Base-by-base conservation (phyloP, 2,329 filamentous ascomycete species). In the Bipolaris cookei region DNA sequence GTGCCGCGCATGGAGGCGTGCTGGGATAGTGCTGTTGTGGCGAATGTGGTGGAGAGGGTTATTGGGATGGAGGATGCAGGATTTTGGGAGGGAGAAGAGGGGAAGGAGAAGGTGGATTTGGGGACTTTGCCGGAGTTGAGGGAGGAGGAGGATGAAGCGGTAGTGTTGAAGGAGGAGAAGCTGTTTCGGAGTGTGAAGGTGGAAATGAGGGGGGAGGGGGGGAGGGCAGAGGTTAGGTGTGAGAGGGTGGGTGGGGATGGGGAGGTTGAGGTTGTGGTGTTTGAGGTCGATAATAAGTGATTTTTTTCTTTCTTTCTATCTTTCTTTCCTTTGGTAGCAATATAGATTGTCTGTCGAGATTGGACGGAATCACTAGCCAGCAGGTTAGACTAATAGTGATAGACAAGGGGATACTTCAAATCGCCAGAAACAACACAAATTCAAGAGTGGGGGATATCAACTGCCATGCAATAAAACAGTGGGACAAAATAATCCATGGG, bases 1-100 rank as follows among this genome's bases (percentile, higher is more conserved):
- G 54, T 62, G 1, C 59, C 65, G 2, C 74, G 79, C 39, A 70
- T 74, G 18, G 79, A 82, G 62, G 78, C 77, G 0, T 72, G 81
- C 3, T 83, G 80, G 79, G 76, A 80, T 52, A 56, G 55, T 8
- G 16, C 51, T 16, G 25, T 60, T 7, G 48, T 47, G 6, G 48
- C 45, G 0, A 51, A 50, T 30, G 51, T 65, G 10, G 61, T 52
- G 4, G 35, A 30, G n/a, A 25, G 43, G 11, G 57, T 60, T 1
- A 58, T 57, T 39, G n/a, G 39, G 28, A 20, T 53, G 28, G 57
- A 60, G 42, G 57, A 56, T 13, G 3, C 3, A 3, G 28, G 10
- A 3, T 10, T 30, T 2, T 30, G 28, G 20, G 23, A 44, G 5
- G 34, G n/a, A 5, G 11, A 10, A n/a, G 11, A 5, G 3, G 34